phyloP scores from a whole-genome alignment of 805 yeast genomes.

The Grigorovia jiainica region DNA sequence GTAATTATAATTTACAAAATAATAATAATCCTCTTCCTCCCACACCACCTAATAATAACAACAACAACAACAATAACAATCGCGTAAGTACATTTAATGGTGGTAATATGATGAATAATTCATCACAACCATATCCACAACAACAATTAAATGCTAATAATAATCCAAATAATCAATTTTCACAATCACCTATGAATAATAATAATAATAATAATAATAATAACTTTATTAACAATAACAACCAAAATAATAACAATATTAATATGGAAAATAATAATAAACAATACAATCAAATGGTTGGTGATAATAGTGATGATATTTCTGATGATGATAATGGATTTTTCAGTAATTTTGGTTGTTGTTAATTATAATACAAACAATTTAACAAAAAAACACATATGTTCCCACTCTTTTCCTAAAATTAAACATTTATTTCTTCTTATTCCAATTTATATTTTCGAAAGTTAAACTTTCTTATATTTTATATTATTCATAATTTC shows the following conservation, averaged over 20 bases:
- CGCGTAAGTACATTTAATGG: no score
- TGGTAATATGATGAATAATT: no score
- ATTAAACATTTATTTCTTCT: no score
- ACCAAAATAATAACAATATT: no score
- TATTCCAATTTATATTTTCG: no score
- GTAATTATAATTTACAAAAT: no score
- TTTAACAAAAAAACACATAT: no score
- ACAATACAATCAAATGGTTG: slow-evolving; percentile 1
- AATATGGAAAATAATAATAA: not conserved
- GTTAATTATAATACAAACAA: no score
- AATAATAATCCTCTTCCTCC: not conserved
- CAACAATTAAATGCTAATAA: not conserved
- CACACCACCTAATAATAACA: slow-evolving; percentile 6
- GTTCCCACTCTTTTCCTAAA: not conserved
- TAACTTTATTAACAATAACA: slow-evolving; percentile 1
- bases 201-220: slow-evolving; percentile 6
- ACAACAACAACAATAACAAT: slow-evolving; percentile 1
- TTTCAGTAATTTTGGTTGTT: slow-evolving; percentile 29
- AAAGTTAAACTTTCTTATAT: no score
- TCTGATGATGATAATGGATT: slow-evolving; percentile 24
- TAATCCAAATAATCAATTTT: not conserved
- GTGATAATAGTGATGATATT: slow-evolving; percentile 10
- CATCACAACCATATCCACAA: slow-evolving; percentile 11
- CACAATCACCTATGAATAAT: slow-evolving; percentile 2
- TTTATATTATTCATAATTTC: no score